Conservation (phyloP, 208 protist genomes). For the Crithidia sp. region DNA sequence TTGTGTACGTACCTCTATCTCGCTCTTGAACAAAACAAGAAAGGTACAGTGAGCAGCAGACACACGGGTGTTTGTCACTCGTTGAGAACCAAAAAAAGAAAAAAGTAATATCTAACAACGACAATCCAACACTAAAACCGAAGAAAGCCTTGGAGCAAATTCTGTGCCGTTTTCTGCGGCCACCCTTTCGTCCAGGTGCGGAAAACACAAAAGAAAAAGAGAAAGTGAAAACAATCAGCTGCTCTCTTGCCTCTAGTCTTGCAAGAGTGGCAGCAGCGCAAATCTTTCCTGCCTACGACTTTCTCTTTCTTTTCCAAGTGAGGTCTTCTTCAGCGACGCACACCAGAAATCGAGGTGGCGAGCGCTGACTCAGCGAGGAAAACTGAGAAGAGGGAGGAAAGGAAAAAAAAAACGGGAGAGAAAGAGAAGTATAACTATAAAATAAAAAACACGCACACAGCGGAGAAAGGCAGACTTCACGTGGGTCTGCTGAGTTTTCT, state of each 20-base stretch:
- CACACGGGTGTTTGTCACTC: too few relatives aligned
- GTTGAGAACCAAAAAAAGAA: conserved; percentile 17
- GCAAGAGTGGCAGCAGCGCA: too few relatives aligned
- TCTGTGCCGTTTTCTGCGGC: too few relatives aligned
- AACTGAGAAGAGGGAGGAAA: neutral
- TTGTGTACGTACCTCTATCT: neutral
- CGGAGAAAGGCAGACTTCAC: too few relatives aligned
- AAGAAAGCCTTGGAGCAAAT: neutral
- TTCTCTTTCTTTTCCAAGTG: conserved; percentile 26
- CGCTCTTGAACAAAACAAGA: conserved; percentile 12
- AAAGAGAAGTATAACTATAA: neutral
- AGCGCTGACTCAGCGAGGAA: conserved; percentile 13
- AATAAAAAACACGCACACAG: neutral
- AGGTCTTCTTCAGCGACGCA: conserved; percentile 23
- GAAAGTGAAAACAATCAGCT: too few relatives aligned
- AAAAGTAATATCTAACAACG: conserved; percentile 29
- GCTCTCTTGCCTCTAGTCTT: neutral
- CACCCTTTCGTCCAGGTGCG: too few relatives aligned
- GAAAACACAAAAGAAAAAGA: too few relatives aligned
- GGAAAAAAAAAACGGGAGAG: conserved; percentile 1
- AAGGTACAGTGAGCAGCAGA: neutral
- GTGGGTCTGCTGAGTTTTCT: too few relatives aligned
- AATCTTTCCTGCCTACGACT: too few relatives aligned
- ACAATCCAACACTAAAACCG: conserved; percentile 6
- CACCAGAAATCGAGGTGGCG: neutral